Base-by-base conservation (phyloP, 805 yeast genomes). In the Kuraishia piskuri region DNA sequence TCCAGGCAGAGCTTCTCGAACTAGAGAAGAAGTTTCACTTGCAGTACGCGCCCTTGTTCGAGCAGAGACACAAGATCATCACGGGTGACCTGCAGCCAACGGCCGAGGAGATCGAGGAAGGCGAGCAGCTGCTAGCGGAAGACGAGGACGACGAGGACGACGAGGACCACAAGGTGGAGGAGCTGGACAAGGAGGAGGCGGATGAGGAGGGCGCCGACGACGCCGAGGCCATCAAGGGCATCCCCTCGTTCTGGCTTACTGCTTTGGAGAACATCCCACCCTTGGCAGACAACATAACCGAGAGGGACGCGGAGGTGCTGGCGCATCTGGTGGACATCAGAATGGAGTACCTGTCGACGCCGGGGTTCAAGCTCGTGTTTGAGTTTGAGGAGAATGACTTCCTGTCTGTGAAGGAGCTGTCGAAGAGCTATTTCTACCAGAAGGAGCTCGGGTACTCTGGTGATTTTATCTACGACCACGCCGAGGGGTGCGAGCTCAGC, bases 191-290 rank as follows among this genome's bases (percentile, higher is more conserved):
- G 4, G 73, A 67, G 9, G 66, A 65, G 9, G 67, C 62, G n/a
- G 70, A 63, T 20, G 69, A 63, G 20, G 67, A 62, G 17, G 68
- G 62, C 19, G 66, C 57, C 10, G 63, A 58, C n/a, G 64, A 59
- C 22, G 53, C 20, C 14, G 52, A 14, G 8, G 74, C 69, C 21
- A 70, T 75, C 50, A 76, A 75, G 57, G 99, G 99, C 58, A 81
- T 94, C 60, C 98, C 99, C 54, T 83, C 87, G 50, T 94, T 94
- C 77, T 94, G 99, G 99, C 78, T 92, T 63, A 94, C 98, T 20
- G 96, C 98, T 5, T 75, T 94, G 70, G 92, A 87, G 68, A 94
- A 91, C 72, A 75, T 94, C 61, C 81, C 83, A 25, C 83, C 88
- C 25, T 82, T 91, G 50, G 80, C 90, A 36, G 95, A 90, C 57